phyloP scores from a whole-genome alignment of 192 early-diverging fungal genomes.

The Coemansia sp. region DNA sequence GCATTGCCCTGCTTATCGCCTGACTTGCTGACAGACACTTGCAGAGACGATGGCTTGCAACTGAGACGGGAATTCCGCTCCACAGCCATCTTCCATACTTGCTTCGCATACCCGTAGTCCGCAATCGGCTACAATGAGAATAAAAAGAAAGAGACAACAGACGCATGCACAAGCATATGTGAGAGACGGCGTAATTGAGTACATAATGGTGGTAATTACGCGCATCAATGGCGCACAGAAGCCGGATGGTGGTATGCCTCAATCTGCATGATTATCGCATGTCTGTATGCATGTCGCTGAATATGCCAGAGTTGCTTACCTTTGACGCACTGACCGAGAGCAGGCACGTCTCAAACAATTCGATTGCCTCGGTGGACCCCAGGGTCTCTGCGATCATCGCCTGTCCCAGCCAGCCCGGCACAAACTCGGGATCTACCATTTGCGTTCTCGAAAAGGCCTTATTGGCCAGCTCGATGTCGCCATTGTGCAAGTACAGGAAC shows the following conservation, averaged over 20 bases:
- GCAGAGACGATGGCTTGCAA: background rate
- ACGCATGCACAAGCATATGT: slow-evolving; percentile 2
- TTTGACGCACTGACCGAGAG: slow-evolving; percentile 62
- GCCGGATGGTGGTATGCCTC: background rate
- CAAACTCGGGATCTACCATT: slow-evolving; percentile 77
- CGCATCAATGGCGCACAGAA: background rate
- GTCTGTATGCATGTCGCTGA: background rate
- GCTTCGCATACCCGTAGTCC: slow-evolving; percentile 66
- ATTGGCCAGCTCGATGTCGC: slow-evolving; percentile 76
- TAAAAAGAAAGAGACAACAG: slow-evolving; percentile 27
- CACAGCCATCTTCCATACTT: slow-evolving; percentile 28
- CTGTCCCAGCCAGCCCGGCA: slow-evolving; percentile 84
- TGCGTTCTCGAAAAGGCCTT: slow-evolving; percentile 74
- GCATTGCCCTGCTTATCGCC: background rate
- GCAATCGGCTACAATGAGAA: slow-evolving; percentile 54
- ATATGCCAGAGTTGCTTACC: slow-evolving; percentile 10
- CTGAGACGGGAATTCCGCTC: background rate
- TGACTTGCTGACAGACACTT: background rate
- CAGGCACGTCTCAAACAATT: slow-evolving; percentile 80
- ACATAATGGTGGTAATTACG: slow-evolving; percentile 1
- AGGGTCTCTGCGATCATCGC: slow-evolving; percentile 70
- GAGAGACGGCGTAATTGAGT: background rate
- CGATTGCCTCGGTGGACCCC: slow-evolving; percentile 59
- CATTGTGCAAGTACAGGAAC: slow-evolving; percentile 68
- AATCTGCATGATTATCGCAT: slow-evolving; percentile 3